phyloP scores from a whole-genome alignment of 441 rosid genomes.

The Geranium incanum region DNA sequence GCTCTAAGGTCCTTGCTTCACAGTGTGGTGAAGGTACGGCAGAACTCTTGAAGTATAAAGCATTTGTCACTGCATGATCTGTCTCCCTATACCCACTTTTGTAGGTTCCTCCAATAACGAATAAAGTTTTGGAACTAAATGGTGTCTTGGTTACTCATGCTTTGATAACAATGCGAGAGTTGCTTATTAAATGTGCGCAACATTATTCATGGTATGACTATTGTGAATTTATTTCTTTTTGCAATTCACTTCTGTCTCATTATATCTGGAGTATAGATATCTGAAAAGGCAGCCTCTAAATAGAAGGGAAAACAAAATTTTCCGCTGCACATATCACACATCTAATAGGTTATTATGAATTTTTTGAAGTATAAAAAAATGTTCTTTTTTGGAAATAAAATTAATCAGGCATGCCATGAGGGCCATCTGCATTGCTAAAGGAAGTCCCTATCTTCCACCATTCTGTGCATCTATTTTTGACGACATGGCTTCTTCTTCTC shows the following conservation, averaged over 20 bases:
- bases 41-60: constrained; percentile 1
- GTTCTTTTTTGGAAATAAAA: neutral
- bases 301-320: constrained; percentile 4
- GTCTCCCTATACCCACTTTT: constrained; percentile 21
- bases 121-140: constrained; percentile 86
- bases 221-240: constrained; percentile 14
- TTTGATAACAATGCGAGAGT: constrained; percentile 70
- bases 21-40: constrained; percentile 80
- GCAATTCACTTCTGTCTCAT: neutral
- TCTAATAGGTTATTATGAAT: neutral
- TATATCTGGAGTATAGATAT: neutral
- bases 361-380: neutral
- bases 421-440: constrained; percentile 86
- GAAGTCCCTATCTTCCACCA: constrained; percentile 88
- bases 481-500: constrained; percentile 88
- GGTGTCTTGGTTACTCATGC: constrained; percentile 93
- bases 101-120: constrained; percentile 77
- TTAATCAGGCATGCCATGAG: constrained; percentile 78
- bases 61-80: constrained; percentile 9
- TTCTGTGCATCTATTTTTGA: constrained; percentile 82
- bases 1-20: constrained; percentile 81
- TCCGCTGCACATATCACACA: neutral
- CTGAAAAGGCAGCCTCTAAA: neutral
- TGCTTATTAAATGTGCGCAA: constrained; percentile 65
- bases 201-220: constrained; percentile 83